phyloP scores from a whole-genome alignment of 164 flowering plant genomes.

The Macadamia integrifolia region DNA sequence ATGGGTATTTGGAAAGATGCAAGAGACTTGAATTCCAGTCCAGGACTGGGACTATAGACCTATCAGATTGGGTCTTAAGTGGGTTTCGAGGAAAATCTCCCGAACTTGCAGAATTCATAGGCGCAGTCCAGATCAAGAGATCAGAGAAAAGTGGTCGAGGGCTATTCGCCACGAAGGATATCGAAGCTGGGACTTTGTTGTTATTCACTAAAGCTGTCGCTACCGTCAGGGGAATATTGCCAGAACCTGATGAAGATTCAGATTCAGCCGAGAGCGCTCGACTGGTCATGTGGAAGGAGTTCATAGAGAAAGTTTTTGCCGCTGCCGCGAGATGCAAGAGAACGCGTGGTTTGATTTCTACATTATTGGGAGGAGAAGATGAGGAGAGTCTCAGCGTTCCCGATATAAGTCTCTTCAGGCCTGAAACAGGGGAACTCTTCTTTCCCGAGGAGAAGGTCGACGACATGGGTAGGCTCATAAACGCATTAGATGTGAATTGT shows the following conservation, averaged over 20 bases:
- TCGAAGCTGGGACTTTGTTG: constrained; percentile 63
- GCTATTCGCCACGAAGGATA: constrained; percentile 52
- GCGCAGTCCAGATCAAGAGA: constrained; percentile 54
- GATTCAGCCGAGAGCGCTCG: constrained; percentile 34
- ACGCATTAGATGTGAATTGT: constrained; percentile 78
- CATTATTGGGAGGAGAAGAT: constrained; percentile 51
- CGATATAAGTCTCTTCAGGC: constrained; percentile 50
- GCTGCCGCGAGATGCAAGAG: constrained; percentile 35
- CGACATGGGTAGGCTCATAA: constrained; percentile 41
- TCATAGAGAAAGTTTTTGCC: constrained; percentile 48
- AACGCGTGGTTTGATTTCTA: constrained; percentile 33
- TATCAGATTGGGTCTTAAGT: constrained; percentile 68
- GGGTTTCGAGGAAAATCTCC: constrained; percentile 60
- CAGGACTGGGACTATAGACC: constrained; percentile 65
- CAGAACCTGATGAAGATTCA: constrained; percentile 32
- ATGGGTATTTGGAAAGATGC: constrained; percentile 57
- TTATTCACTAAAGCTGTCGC: constrained; percentile 75
- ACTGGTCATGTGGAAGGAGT: constrained; percentile 89
- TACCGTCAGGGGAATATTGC: constrained; percentile 62
- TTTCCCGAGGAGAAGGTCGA: constrained; percentile 10
- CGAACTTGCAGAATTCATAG: constrained; percentile 66
- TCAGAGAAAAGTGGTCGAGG: constrained; percentile 73
- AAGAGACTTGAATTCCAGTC: constrained; percentile 64
- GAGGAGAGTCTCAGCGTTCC: constrained; percentile 59
- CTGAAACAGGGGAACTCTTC: constrained; percentile 35